These are phyloP conservation scores for Bipolaris sorokiniana DNA, from an alignment of 2,329 filamentous ascomycete species.

Conservation along the genomic window DNA sequence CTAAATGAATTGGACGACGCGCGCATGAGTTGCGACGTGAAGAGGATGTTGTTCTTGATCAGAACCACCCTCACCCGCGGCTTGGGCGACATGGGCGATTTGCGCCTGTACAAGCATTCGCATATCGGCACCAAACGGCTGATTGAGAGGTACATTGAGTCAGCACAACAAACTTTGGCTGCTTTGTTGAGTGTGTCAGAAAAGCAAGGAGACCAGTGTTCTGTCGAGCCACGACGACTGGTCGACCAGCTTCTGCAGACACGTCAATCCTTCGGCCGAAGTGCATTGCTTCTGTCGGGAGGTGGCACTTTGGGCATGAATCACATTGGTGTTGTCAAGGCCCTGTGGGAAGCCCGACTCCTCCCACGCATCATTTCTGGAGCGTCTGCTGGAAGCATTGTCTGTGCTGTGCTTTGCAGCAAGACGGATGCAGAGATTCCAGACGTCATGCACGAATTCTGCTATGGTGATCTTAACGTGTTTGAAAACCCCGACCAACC, in stretches of 20 bases:
- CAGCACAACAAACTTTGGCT: slow-evolving; percentile 75
- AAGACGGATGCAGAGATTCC: slow-evolving; percentile 81
- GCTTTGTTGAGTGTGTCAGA: slow-evolving; percentile 69
- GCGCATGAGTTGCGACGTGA: slow-evolving; percentile 72
- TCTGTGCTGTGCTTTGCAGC: slow-evolving; percentile 79
- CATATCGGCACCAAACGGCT: slow-evolving; percentile 85
- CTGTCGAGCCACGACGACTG: slow-evolving; percentile 64
- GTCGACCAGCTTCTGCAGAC: slow-evolving; percentile 74
- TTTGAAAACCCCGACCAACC: slow-evolving; percentile 69
- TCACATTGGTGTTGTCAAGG: slow-evolving; percentile 85
- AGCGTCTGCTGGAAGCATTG: slow-evolving; percentile 85
- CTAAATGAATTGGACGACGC: slow-evolving; percentile 77
- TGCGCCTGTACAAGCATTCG: slow-evolving; percentile 80
- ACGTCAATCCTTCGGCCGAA: slow-evolving; percentile 83
- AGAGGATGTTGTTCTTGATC: slow-evolving; percentile 78
- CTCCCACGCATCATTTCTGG: slow-evolving; percentile 87
- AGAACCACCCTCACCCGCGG: slow-evolving; percentile 81
- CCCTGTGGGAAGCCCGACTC: slow-evolving; percentile 74
- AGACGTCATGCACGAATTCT: slow-evolving; percentile 70
- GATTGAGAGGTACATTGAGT: slow-evolving; percentile 86
- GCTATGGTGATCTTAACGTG: slow-evolving; percentile 79
- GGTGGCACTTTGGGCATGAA: slow-evolving; percentile 92
- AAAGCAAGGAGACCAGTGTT: slow-evolving; percentile 55
- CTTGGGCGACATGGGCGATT: slow-evolving; percentile 84
- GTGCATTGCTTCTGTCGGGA: slow-evolving; percentile 80